phyloP scores from a whole-genome alignment of 2,329 filamentous ascomycete genomes.

The Trichoderma semiorbis region DNA sequence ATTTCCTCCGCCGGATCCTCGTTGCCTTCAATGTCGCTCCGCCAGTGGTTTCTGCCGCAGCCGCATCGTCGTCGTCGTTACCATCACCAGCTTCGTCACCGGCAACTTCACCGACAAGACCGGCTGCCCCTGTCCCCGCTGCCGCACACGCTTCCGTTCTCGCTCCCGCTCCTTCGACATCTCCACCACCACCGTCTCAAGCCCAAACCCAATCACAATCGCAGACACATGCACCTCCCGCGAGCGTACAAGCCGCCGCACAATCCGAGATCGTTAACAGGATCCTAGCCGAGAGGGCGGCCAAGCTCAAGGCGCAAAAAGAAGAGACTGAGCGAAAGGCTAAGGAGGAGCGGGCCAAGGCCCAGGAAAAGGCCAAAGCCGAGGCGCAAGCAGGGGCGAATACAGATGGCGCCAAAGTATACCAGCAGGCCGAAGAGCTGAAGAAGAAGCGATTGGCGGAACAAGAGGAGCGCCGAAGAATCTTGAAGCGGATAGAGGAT shows the following conservation, averaged over 20 bases:
- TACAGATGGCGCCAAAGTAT: slow-evolving; percentile 32
- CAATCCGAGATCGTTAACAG: slow-evolving; percentile 34
- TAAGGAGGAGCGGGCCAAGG: slow-evolving; percentile 48
- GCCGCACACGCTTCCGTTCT: not conserved
- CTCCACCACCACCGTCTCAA: not conserved
- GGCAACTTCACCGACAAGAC: not conserved
- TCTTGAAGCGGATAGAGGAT: slow-evolving; percentile 71
- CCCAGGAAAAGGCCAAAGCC: slow-evolving; percentile 45
- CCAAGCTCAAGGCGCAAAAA: slow-evolving; percentile 41
- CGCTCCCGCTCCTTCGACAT: slow-evolving; percentile 20
- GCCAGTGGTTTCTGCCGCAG: slow-evolving; percentile 11
- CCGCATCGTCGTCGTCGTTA: slow-evolving; percentile 19
- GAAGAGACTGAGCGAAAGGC: slow-evolving; percentile 44
- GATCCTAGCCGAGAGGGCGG: slow-evolving; percentile 50
- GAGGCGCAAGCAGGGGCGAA: slow-evolving; percentile 36
- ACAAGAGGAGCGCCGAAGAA: slow-evolving; percentile 64
- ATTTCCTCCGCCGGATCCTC: slow-evolving; percentile 54
- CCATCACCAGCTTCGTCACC: slow-evolving; percentile 18
- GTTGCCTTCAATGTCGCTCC: slow-evolving; percentile 31
- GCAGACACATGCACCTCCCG: not conserved
- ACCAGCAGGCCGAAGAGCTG: slow-evolving; percentile 51
- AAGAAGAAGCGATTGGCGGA: slow-evolving; percentile 64
- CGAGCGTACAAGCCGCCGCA: slow-evolving; percentile 24
- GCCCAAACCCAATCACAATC: not conserved
- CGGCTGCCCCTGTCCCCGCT: slow-evolving; percentile 1